Percentiles rank a stretch among this genome's conserved stretches.
These are phyloP conservation scores for Geranium incanum DNA, from an alignment of 441 rosid genomes.

Conservation along the genomic window DNA sequence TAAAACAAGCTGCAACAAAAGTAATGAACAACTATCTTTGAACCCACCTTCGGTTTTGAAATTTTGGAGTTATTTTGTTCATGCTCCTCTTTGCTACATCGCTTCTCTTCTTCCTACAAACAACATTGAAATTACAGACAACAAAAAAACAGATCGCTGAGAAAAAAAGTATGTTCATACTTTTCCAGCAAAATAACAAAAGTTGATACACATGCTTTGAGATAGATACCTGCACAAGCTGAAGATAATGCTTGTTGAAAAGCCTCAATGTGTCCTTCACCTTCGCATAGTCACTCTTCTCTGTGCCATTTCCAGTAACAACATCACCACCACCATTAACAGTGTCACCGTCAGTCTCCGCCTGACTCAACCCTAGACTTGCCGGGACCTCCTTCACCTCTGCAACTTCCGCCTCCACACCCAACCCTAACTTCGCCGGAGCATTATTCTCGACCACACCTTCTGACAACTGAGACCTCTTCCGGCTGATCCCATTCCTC, in stretches of 20 bases:
- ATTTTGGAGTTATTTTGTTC: constrained; percentile 22
- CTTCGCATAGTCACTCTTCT: constrained; percentile 42
- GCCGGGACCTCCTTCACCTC: background rate
- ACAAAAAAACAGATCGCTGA: background rate
- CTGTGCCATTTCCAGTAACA: constrained; percentile 7
- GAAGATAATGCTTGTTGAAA: constrained; percentile 79
- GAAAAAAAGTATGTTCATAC: too few relatives aligned
- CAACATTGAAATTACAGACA: background rate
- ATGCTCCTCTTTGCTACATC: constrained; percentile 33
- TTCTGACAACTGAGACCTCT: background rate
- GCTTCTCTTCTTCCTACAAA: constrained; percentile 49
- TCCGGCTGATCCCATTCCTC: background rate
- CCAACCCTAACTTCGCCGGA: too few relatives aligned
- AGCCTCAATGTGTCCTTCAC: constrained; percentile 61
- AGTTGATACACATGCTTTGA: too few relatives aligned
- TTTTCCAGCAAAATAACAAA: too few relatives aligned
- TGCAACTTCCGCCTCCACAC: background rate
- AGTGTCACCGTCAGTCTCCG: background rate
- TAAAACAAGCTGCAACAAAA: too few relatives aligned
- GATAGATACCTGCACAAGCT: constrained; percentile 53
- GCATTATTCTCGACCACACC: too few relatives aligned
- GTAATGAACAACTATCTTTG: too few relatives aligned
- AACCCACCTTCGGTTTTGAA: too few relatives aligned
- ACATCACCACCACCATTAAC: background rate
- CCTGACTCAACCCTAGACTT: background rate